A percentile compares a stretch with the other conserved stretches of the same genome.
These are phyloP conservation scores for Aspergillus bertholletiae DNA, from an alignment of 495 filamentous ascomycete genomes.

Conservation along the genomic window DNA sequence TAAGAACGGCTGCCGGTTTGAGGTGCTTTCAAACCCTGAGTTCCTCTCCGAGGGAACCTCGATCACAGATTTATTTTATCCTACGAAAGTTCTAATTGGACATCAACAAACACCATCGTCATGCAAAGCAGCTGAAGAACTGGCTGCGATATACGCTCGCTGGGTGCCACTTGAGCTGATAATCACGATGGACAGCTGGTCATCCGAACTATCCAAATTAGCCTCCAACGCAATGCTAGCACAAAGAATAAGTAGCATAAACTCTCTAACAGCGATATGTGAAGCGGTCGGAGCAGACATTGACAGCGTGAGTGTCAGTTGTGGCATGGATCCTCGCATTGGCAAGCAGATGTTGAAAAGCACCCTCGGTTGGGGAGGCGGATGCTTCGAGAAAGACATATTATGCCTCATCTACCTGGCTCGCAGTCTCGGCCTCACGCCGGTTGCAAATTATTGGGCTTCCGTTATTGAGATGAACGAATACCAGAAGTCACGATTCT, in stretches of 20 bases:
- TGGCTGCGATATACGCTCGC: conserved; percentile 60
- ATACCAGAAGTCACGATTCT: conserved; percentile 64
- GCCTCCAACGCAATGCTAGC: conserved; percentile 77
- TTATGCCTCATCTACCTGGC: conserved; percentile 72
- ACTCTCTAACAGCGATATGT: conserved; percentile 72
- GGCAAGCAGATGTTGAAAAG: conserved; percentile 67
- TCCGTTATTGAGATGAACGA: conserved; percentile 71
- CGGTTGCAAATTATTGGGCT: conserved; percentile 72
- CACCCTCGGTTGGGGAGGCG: conserved; percentile 68
- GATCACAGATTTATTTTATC: conserved; percentile 60
- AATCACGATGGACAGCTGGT: conserved; percentile 69
- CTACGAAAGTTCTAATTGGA: conserved; percentile 73
- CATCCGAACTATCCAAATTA: conserved; percentile 72
- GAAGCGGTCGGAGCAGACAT: conserved; percentile 73
- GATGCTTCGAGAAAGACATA: conserved; percentile 79
- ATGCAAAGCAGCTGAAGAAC: conserved; percentile 52
- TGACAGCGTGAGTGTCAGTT: conserved; percentile 61
- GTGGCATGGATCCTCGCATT: conserved; percentile 66
- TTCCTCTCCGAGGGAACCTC: conserved; percentile 77
- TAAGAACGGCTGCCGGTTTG: too few species aligned
- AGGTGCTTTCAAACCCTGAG: conserved; percentile 78
- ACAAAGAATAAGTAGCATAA: conserved; percentile 78
- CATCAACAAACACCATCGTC: conserved; percentile 53
- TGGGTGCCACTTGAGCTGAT: conserved; percentile 66
- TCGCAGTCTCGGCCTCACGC: conserved; percentile 58